Conservation (phyloP, 352 stramenopile genomes). For the Globisporangium splendens region DNA sequence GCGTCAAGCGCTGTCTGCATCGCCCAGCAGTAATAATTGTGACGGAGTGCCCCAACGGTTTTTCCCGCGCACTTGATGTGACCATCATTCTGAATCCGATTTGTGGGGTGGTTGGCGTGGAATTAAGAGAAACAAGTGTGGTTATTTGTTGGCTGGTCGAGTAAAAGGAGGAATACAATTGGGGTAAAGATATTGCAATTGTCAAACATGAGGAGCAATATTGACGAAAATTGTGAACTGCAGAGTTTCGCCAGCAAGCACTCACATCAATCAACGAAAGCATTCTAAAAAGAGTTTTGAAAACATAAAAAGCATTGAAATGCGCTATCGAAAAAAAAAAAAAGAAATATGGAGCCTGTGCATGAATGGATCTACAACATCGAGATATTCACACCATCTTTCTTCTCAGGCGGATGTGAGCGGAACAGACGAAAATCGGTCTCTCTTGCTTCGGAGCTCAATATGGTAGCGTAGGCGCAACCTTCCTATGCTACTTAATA, state of each 20-base stretch:
- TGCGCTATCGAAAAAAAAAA: constrained; percentile 10
- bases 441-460: constrained; percentile 2
- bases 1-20: constrained; percentile 27
- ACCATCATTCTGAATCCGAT: no score
- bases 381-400: constrained; percentile 10
- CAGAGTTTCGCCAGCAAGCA: not conserved
- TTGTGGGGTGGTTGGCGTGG: no score
- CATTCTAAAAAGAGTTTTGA: not conserved
- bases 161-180: no score
- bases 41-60: not conserved
- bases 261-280: not conserved
- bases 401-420: constrained; percentile 3
- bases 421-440: constrained; percentile 4
- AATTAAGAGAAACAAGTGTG: no score
- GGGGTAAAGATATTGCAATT: no score
- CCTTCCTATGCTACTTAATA: constrained; percentile 21
- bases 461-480: not conserved
- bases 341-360: constrained; percentile 1
- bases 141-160: no score
- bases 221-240: no score
- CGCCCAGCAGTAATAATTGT: no score
- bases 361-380: constrained; percentile 17
- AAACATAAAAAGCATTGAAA: constrained; percentile 9
- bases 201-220: not conserved
- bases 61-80: no score